Base-by-base conservation (phyloP, 208 protist genomes). In the Trypanosomatidae sp. region DNA sequence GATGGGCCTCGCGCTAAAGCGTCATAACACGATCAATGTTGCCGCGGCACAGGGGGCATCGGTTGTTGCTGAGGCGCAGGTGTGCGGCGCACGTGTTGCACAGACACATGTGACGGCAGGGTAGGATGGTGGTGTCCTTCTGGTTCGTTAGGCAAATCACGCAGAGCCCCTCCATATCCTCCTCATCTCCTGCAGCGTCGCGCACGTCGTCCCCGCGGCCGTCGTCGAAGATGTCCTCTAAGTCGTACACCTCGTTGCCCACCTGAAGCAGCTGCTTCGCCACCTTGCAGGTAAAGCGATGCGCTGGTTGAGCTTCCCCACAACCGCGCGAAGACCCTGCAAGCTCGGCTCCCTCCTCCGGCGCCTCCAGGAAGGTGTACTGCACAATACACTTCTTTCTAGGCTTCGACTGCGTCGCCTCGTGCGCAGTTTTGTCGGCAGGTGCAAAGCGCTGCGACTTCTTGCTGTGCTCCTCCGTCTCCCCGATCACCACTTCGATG, bases 41-140 rank as follows among this genome's bases (percentile, higher is more conserved):
- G 15, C 60, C 43, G 30, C 96, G 83, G 80, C 96, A 98, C 22
- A 98, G 86, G 15, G 96, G 96, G 83, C 96, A 98, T 50, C 93
- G 90, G 74, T 96, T 98, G 66, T 80, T 91, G 17, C 78, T 76
- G 25, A 95, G 71, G 17, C 85, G 79, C 66, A 98, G 80, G 53
- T 92, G 81, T 33, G 76, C 76, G 2, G 92, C 93, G 71, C 96
- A 98, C 41, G 91, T 90, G 65, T 84, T 66, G 82, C 96, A 98
- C 5, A 97, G 71, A 56, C 94, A 98, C 90, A 98, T 89, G 70
- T 98, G 95, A 0, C 96, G 85, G 76, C 96, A 98, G 10, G 96
- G 96, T 39, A 98, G 78, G n/a, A 98, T 80, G 12, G 85, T 91
- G 10, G 94, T 98, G 75, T 98, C 83, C 60, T 86, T 85, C 19